Evolutionary conservation across 495 filamentous ascomycete genomes (phyloP).

Genomic region (Penicillium arizonense): DNA sequence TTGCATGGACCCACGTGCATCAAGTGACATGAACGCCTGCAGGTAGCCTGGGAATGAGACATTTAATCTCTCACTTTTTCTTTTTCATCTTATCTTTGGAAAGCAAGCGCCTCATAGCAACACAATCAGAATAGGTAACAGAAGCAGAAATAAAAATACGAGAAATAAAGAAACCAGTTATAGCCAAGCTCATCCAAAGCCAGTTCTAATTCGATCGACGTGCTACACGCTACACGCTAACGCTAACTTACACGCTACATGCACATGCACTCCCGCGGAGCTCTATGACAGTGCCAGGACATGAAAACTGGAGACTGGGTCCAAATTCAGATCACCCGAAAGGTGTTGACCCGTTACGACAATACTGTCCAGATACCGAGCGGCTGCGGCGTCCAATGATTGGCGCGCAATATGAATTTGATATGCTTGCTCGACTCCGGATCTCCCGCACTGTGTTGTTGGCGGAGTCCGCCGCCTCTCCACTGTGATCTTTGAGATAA

Average conservation of each 20-base stretch:
- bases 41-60: not conserved
- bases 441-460: conserved; percentile 13
- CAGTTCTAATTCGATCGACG: conserved; percentile 11
- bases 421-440: conserved; percentile 17
- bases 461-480: conserved; percentile 3
- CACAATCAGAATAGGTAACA: not conserved
- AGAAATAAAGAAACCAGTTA: not conserved
- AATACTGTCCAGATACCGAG: conserved; percentile 10
- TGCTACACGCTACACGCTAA: not conserved
- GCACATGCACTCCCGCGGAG: not conserved
- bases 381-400: conserved; percentile 32
- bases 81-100: not conserved
- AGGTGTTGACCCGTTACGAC: too few relatives aligned
- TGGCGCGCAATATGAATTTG: conserved; percentile 18
- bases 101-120: not conserved
- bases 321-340: conserved; percentile 19
- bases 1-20: conserved; percentile 10
- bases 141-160: not conserved
- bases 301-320: conserved; percentile 25
- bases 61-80: not conserved
- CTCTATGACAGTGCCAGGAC: conserved; percentile 3
- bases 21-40: conserved; percentile 7
- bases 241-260: too few relatives aligned
- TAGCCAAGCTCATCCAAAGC: conserved; percentile 13
- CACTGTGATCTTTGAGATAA: conserved; percentile 12